Percentiles rank a stretch among this genome's conserved stretches.
These are phyloP conservation scores for Xylariales sp. DNA, from an alignment of 2,329 filamentous ascomycete species.

Conservation along the genomic window DNA sequence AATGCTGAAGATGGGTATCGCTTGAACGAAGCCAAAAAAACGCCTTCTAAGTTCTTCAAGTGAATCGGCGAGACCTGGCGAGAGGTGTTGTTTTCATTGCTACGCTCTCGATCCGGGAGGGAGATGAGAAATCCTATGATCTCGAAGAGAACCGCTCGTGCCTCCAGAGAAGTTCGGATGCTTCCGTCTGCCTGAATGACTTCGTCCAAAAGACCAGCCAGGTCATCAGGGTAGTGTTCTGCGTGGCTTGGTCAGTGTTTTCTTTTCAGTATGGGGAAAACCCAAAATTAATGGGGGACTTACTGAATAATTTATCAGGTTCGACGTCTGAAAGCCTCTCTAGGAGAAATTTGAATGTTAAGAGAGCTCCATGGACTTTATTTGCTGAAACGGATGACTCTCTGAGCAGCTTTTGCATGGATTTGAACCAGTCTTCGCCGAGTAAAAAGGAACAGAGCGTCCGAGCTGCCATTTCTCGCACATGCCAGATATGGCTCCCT, in stretches of 20 bases:
- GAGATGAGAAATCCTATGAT: slow-evolving; percentile 20
- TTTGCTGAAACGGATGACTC: slow-evolving; percentile 38
- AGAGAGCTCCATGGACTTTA: slow-evolving; percentile 52
- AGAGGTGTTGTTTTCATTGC: too few relatives aligned
- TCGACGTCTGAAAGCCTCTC: slow-evolving; percentile 48
- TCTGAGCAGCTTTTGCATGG: slow-evolving; percentile 32
- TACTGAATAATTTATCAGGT: slow-evolving; percentile 36
- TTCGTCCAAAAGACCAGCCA: slow-evolving; percentile 15
- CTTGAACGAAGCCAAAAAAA: too few relatives aligned
- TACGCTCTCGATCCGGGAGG: too few relatives aligned
- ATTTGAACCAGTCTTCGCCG: slow-evolving; percentile 41
- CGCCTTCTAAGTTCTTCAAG: too few relatives aligned
- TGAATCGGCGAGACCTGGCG: too few relatives aligned
- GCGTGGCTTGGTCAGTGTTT: not conserved
- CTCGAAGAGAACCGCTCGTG: slow-evolving; percentile 26
- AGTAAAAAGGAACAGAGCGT: slow-evolving; percentile 63
- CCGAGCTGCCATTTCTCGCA: slow-evolving; percentile 74
- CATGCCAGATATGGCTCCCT: slow-evolving; percentile 70
- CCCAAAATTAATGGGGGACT: slow-evolving; percentile 13
- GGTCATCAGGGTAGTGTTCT: slow-evolving; percentile 14
- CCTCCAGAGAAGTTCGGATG: slow-evolving; percentile 19
- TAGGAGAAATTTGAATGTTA: slow-evolving; percentile 52
- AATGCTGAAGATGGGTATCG: not conserved
- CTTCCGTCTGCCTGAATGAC: slow-evolving; percentile 11
- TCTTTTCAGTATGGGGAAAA: too few relatives aligned